Conservation (phyloP, 2,329 filamentous ascomycete species). For the Lasiodiplodia citricola region DNA sequence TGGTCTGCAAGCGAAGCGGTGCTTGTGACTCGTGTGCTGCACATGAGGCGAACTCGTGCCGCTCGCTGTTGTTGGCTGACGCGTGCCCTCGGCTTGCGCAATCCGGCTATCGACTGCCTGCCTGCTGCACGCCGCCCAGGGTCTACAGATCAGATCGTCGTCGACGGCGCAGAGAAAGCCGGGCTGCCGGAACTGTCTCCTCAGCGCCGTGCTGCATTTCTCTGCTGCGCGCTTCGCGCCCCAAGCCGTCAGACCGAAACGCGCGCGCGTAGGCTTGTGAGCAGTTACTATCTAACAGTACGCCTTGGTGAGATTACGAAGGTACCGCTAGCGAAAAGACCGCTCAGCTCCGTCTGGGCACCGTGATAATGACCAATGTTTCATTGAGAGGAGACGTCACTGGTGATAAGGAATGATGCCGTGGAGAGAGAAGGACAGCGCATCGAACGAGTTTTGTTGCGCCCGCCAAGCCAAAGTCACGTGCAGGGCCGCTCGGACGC, state of each 20-base stretch:
- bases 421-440: slow-evolving; percentile 49
- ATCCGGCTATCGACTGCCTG: not conserved
- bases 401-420: slow-evolving; percentile 96
- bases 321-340: slow-evolving; percentile 99
- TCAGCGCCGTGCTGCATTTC: not conserved
- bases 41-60: slow-evolving; percentile 20
- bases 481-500: slow-evolving; percentile 34
- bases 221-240: not conserved
- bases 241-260: not conserved
- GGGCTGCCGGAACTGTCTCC: not conserved
- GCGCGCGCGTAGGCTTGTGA: slow-evolving; percentile 62
- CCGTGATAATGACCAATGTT: slow-evolving; percentile 82
- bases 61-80: not conserved
- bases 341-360: slow-evolving; percentile 82
- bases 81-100: not conserved
- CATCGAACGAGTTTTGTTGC: slow-evolving; percentile 33
- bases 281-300: slow-evolving; percentile 98
- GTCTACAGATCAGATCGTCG: not conserved
- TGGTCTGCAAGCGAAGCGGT: not conserved
- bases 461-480: slow-evolving; percentile 26
- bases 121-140: not conserved
- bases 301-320: slow-evolving; percentile 72
- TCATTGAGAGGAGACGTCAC: slow-evolving; percentile 65
- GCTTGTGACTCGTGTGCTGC: slow-evolving; percentile 17
- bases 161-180: not conserved